Base-by-base conservation (phyloP, 495 filamentous ascomycete species). In the Neurospora africana region DNA sequence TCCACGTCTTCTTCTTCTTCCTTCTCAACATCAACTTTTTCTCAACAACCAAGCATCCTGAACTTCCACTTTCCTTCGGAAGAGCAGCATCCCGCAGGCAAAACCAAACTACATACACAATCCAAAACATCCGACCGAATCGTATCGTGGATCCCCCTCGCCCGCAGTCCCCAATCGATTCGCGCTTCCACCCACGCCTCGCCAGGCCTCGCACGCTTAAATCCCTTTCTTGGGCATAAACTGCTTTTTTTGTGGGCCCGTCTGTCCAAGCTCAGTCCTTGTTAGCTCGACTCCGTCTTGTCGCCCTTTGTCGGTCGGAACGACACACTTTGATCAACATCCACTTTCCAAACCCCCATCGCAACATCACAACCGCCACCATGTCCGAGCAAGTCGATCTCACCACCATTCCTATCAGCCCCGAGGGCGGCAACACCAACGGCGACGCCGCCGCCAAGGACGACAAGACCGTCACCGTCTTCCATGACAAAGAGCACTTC, bases 401-500 rank as follows among this genome's bases (percentile, higher is more conserved):
- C 69, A 86, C 83, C 53, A 87, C 86, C 27, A 93, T 94, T 71
- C 92, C 92, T 38, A 89, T 94, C 83, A 93, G 90, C 33, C 91
- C 91, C 41, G 85, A 85, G 40, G 89, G 85, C 71, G 83, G 83
- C 44, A 83, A 82, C 68, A 75, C 76, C 69, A 43, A 78, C 65
- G 77, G 78, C 69, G 83, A 76, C 21, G 82, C 80, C 13, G 78
- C 80, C 47, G 71, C 74, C 33, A 79, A 85, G 70, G 89, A 93
- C 73, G 53, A 61, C 53, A 61, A 61, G 53, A 83, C 88, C 23
- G 83, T 97, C 76, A 98, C 95, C 35, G 94, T 99, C 72, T 98
- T 99, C 85, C 93, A 99, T 81, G 91, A 97, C 84, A 89, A 93
- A 69, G 92, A 98, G 69, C 97, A 98, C 86, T 99, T 99, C 88